phyloP scores from a whole-genome alignment of 768 basidiomycete species.

The Collybia nuda region DNA sequence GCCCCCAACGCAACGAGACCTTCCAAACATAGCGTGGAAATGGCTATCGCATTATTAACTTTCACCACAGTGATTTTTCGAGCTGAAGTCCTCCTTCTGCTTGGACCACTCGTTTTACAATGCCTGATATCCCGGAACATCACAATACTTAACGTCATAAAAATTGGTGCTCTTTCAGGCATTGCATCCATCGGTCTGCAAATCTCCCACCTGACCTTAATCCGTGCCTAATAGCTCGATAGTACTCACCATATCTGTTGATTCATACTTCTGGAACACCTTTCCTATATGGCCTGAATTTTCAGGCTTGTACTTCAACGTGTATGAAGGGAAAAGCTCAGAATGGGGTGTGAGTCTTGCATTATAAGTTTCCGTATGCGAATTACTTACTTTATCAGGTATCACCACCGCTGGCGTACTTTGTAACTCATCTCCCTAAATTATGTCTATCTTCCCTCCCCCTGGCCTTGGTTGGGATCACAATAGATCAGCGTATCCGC shows the following conservation, averaged over 20 bases:
- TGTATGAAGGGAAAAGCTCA: constrained; percentile 79
- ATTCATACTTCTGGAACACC: constrained; percentile 84
- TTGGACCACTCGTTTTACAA: constrained; percentile 62
- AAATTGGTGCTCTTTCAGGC: constrained; percentile 49
- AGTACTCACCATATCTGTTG: constrained; percentile 67
- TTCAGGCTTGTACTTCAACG: constrained; percentile 78
- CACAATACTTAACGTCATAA: constrained; percentile 41
- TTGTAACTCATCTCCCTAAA: constrained; percentile 70
- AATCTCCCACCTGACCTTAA: neutral
- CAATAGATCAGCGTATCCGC: constrained; percentile 48
- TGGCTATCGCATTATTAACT: constrained; percentile 60
- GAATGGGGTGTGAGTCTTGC: constrained; percentile 84
- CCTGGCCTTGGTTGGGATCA: constrained; percentile 53
- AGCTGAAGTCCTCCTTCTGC: constrained; percentile 72
- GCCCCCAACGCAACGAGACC: constrained; percentile 38
- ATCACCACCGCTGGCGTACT: constrained; percentile 69
- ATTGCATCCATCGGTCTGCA: constrained; percentile 51
- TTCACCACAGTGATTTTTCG: constrained; percentile 74
- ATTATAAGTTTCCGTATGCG: neutral
- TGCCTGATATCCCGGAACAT: constrained; percentile 41
- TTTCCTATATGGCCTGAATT: constrained; percentile 87
- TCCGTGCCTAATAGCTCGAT: neutral
- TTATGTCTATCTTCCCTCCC: constrained; percentile 68
- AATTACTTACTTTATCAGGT: constrained; percentile 38
- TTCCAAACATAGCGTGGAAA: constrained; percentile 28